These are phyloP conservation scores for Royoungia palumana DNA, from an alignment of 768 basidiomycete genomes.

Conservation along the genomic window DNA sequence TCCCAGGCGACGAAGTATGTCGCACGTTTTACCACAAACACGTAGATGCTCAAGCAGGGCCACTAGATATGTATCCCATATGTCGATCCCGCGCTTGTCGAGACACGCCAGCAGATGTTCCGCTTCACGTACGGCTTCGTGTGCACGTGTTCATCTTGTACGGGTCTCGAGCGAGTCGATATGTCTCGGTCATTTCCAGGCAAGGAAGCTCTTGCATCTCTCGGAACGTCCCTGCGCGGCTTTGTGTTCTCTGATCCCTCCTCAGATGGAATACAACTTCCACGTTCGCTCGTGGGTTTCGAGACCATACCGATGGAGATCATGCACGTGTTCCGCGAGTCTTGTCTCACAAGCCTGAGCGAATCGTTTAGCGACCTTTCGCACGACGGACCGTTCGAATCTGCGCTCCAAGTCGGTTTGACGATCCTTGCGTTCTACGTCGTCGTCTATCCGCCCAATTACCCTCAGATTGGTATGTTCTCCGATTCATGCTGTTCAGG, in stretches of 20 bases:
- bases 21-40: background rate
- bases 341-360: slow-evolving; percentile 55
- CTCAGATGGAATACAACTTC: slow-evolving; percentile 22
- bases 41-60: background rate
- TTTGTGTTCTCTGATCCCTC: slow-evolving; percentile 35
- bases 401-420: slow-evolving; percentile 52
- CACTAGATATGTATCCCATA: slow-evolving; percentile 73
- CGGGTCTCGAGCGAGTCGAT: slow-evolving; percentile 37
- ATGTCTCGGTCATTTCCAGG: slow-evolving; percentile 39
- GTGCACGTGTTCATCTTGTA: slow-evolving; percentile 61
- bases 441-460: slow-evolving; percentile 69
- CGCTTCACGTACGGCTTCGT: slow-evolving; percentile 63
- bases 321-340: slow-evolving; percentile 48
- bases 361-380: slow-evolving; percentile 66
- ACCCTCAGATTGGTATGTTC: slow-evolving; percentile 74
- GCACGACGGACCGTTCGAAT: slow-evolving; percentile 56
- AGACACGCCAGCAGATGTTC: slow-evolving; percentile 58
- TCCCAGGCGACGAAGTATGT: slow-evolving; percentile 60
- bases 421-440: slow-evolving; percentile 64
- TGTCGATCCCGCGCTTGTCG: slow-evolving; percentile 69
- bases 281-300: slow-evolving; percentile 25
- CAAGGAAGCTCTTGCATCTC: slow-evolving; percentile 9
- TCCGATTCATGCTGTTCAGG: background rate
- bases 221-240: slow-evolving; percentile 34
- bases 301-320: slow-evolving; percentile 39